phyloP scores from a whole-genome alignment of 2,329 filamentous ascomycete species.

The Purpureocillium takamizusanense region DNA sequence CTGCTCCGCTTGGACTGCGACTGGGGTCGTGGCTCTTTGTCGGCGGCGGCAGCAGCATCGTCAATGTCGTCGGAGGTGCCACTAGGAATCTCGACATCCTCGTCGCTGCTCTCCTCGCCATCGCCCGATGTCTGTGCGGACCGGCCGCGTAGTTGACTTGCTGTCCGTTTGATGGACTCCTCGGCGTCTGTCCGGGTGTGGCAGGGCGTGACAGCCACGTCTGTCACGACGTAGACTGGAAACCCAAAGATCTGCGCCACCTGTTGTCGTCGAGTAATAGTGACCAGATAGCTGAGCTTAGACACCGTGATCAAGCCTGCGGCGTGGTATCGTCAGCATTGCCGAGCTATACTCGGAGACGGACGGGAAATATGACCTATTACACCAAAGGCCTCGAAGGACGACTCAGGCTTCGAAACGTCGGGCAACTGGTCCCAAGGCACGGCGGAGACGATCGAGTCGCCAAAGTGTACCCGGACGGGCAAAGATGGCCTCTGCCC shows the following conservation, averaged over 20 bases:
- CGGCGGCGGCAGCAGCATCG: slow-evolving; percentile 23
- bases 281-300: slow-evolving; percentile 72
- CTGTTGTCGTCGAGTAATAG: slow-evolving; percentile 77
- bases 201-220: slow-evolving; percentile 84
- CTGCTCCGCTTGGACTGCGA: slow-evolving; percentile 41
- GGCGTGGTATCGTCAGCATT: background rate
- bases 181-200: slow-evolving; percentile 66
- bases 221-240: slow-evolving; percentile 78
- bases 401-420: slow-evolving; percentile 32
- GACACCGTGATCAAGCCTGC: slow-evolving; percentile 78
- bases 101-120: slow-evolving; percentile 38
- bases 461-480: slow-evolving; percentile 62
- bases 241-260: slow-evolving; percentile 79
- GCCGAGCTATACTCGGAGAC: slow-evolving; percentile 1
- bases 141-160: slow-evolving; percentile 28
- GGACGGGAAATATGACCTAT: slow-evolving; percentile 35
- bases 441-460: slow-evolving; percentile 36
- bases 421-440: slow-evolving; percentile 37
- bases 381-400: slow-evolving; percentile 52
- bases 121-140: slow-evolving; percentile 30
- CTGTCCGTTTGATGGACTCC: slow-evolving; percentile 58
- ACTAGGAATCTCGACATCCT: slow-evolving; percentile 27
- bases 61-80: slow-evolving; percentile 35
- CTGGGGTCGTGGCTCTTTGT: slow-evolving; percentile 21
- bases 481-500: slow-evolving; percentile 46